Evolutionary conservation across 768 basidiomycete species (phyloP), one percentile per base, ranked within the genome.

Genomic region (Porpolomopsis calyptriformis): DNA sequence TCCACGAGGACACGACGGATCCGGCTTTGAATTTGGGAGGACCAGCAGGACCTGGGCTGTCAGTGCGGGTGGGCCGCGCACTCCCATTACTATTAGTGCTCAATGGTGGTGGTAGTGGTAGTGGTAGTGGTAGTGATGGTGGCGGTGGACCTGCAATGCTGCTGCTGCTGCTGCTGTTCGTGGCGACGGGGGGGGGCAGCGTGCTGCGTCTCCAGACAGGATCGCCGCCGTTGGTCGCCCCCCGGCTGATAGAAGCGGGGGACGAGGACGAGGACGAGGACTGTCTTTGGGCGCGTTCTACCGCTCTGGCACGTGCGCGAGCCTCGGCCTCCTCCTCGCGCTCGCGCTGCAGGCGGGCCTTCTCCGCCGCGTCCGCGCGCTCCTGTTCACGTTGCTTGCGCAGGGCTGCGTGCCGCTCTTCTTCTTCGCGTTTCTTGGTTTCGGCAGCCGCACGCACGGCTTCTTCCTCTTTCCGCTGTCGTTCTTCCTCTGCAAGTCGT

Each of bases 241-340:
- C 41, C n/a, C n/a, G n/a, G n/a, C n/a, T n/a, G n/a, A n/a, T n/a
- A n/a, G n/a, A n/a, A n/a, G n/a, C n/a, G n/a, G n/a, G n/a, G n/a
- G n/a, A n/a, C n/a, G n/a, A n/a, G n/a, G n/a, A n/a, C n/a, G n/a
- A n/a, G n/a, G n/a, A n/a, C n/a, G n/a, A n/a, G n/a, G n/a, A 18
- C 14, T 25, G 60, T 55, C 42, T 57, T 14, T 64, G 61, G 4
- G 55, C 47, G 16, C 60, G 55, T 48, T 72, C 68, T 18, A 64
- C 55, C 3, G 66, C 64, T 42, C 77, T 75, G 14, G 65, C 56
- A 22, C 22, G 49, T 19, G 65, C 29, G 48, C 72, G 67, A 43
- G 66, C 67, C 63, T 74, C 74, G 1, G 84, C 83, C 49, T 85
- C 83, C n/a, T 80, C 78, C 54, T 85, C 85, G 31, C 81, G 73